A percentile compares a stretch with the other conserved stretches of the same genome.
These are phyloP conservation scores for Diaporthe amygdali DNA, from an alignment of 2,329 filamentous ascomycete genomes.

Conservation along the genomic window DNA sequence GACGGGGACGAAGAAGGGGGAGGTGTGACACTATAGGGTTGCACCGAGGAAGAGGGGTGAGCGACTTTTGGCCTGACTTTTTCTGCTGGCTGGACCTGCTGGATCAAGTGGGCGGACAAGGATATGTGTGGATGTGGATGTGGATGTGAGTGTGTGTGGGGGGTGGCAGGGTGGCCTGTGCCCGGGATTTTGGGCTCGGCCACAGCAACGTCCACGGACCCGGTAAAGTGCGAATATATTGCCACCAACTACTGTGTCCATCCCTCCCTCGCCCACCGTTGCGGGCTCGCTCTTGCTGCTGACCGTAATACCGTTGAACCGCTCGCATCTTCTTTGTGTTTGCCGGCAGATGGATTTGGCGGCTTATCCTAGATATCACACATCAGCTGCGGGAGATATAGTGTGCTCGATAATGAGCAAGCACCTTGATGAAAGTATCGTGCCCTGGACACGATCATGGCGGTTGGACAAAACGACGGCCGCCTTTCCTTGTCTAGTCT, in stretches of 20 bases:
- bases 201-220: slow-evolving; percentile 21
- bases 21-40: slow-evolving; percentile 26
- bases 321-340: background rate
- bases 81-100: slow-evolving; percentile 16
- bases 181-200: slow-evolving; percentile 21
- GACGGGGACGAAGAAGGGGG: slow-evolving; percentile 16
- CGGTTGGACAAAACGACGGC: slow-evolving; percentile 1
- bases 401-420: background rate
- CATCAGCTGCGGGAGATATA: background rate
- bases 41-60: slow-evolving; percentile 25
- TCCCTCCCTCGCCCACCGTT: slow-evolving; percentile 1
- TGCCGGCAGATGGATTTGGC: background rate
- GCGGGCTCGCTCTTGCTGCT: slow-evolving; percentile 1
- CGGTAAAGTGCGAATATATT: slow-evolving; percentile 12
- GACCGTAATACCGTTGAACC: slow-evolving; percentile 1
- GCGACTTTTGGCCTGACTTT: slow-evolving; percentile 24
- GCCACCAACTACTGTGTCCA: slow-evolving; percentile 10
- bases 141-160: slow-evolving; percentile 12
- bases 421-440: background rate
- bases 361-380: slow-evolving; percentile 3
- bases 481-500: slow-evolving; percentile 11
- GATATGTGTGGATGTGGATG: background rate
- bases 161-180: background rate
- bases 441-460: background rate
- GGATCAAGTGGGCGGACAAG: slow-evolving; percentile 21